Conservation (phyloP, 2,329 filamentous ascomycete genomes). For the Aspergillus felis region DNA sequence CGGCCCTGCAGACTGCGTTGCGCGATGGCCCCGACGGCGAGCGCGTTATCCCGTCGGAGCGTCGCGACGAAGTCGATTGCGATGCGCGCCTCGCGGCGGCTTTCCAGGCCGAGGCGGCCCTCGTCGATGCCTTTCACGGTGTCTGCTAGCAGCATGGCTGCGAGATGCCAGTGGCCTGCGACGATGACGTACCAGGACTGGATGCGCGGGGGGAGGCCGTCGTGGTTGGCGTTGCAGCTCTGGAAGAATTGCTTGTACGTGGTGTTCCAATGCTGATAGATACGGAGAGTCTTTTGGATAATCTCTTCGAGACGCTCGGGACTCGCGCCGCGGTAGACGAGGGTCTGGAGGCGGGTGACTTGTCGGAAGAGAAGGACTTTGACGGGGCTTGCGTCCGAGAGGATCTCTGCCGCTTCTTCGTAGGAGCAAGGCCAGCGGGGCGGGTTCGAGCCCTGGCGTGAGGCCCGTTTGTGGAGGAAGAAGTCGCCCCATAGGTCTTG, state of each 20-base stretch:
- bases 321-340: constrained; percentile 41
- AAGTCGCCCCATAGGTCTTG: constrained; percentile 39
- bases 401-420: constrained; percentile 47
- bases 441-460: constrained; percentile 5
- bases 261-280: constrained; percentile 55
- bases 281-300: constrained; percentile 45
- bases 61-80: constrained; percentile 33
- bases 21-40: constrained; percentile 48
- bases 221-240: constrained; percentile 50
- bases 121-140: constrained; percentile 49
- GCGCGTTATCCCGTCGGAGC: constrained; percentile 44
- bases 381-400: constrained; percentile 53
- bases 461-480: constrained; percentile 25
- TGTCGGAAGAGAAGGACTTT: constrained; percentile 58
- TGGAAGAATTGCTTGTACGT: constrained; percentile 51
- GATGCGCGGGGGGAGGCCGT: constrained; percentile 49
- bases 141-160: constrained; percentile 53
- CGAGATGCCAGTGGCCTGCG: constrained; percentile 57
- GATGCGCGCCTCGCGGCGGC: constrained; percentile 22
- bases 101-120: constrained; percentile 4
- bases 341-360: constrained; percentile 53
- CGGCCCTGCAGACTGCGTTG: constrained; percentile 42
- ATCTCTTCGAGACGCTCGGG: constrained; percentile 46
- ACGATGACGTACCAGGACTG: constrained; percentile 60
- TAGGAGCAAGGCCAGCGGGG: constrained; percentile 54